phyloP scores from a whole-genome alignment of 768 basidiomycete genomes.

The Crucibulum laeve region DNA sequence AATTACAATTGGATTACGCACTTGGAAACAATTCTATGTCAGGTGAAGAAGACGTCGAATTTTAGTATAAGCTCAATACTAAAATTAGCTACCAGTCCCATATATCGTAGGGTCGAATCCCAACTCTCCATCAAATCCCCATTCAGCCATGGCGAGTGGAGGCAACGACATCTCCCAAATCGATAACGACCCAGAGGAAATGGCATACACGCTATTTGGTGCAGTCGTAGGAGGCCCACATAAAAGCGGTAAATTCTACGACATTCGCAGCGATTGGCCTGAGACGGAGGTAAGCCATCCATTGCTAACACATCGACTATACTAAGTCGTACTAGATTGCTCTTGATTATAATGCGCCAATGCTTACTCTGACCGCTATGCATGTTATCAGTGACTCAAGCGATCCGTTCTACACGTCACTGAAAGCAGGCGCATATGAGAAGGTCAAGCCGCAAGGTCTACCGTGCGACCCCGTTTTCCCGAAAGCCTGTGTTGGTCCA shows the following conservation, averaged over 20 bases:
- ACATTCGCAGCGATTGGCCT: conserved; percentile 87
- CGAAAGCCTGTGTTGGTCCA: conserved; percentile 42
- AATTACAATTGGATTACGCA: conserved; percentile 74
- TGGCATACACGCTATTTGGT: conserved; percentile 80
- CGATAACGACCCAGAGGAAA: conserved; percentile 65
- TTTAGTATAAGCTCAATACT: neutral
- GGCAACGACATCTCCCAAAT: conserved; percentile 67
- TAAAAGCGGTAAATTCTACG: conserved; percentile 68
- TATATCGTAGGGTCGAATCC: conserved; percentile 90
- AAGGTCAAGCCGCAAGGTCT: conserved; percentile 57
- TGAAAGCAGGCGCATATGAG: conserved; percentile 65
- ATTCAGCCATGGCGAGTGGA: conserved; percentile 86
- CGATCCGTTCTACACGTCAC: conserved; percentile 75
- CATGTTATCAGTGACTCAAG: conserved; percentile 59
- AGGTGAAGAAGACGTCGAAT: conserved; percentile 34
- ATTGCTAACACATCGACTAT: neutral
- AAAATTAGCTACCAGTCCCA: conserved; percentile 39
- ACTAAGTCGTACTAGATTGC: conserved; percentile 42
- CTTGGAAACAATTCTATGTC: conserved; percentile 91
- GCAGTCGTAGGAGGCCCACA: conserved; percentile 88
- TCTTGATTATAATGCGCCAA: conserved; percentile 87
- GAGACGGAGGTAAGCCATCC: conserved; percentile 65
- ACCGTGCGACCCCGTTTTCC: conserved; percentile 77
- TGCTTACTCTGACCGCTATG: conserved; percentile 82
- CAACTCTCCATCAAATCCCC: conserved; percentile 87